Conservation (phyloP, 768 basidiomycete genomes). For the Lyophyllum decastes region DNA sequence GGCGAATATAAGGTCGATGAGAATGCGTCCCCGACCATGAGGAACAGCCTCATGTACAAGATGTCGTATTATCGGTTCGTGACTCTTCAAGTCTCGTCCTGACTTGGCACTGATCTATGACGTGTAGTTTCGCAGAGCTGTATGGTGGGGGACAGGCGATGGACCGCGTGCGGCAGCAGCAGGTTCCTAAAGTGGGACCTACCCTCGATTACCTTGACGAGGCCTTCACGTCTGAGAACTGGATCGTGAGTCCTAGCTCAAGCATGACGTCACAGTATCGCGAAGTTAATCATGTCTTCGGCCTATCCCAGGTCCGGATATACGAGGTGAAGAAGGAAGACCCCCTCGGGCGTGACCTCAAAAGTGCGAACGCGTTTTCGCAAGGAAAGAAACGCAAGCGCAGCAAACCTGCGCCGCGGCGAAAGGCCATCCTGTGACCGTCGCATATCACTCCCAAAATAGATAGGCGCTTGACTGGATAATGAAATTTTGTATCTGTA, state of each 20-base stretch:
- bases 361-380: conserved; percentile 82
- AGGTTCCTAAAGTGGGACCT: conserved; percentile 74
- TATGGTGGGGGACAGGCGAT: conserved; percentile 71
- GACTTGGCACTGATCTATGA: too few relatives aligned
- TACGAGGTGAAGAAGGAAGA: conserved; percentile 96
- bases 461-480: not conserved
- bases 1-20: conserved; percentile 96
- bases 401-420: conserved; percentile 63
- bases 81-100: not conserved
- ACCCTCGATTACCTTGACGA: conserved; percentile 92
- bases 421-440: conserved; percentile 39
- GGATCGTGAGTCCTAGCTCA: conserved; percentile 71
- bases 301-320: conserved; percentile 69
- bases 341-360: conserved; percentile 84
- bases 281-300: not conserved
- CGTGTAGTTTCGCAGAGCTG: conserved; percentile 76
- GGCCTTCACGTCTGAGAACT: conserved; percentile 99
- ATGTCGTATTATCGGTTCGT: conserved; percentile 92
- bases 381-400: conserved; percentile 90
- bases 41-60: conserved; percentile 98
- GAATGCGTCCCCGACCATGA: conserved; percentile 83
- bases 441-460: not conserved
- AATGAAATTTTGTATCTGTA: not conserved
- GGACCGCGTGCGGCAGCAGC: conserved; percentile 91
- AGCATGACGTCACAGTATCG: not conserved